Evolutionary conservation across 345 rosid species (phyloP).

Genomic region (Gossypium raimondii): DNA sequence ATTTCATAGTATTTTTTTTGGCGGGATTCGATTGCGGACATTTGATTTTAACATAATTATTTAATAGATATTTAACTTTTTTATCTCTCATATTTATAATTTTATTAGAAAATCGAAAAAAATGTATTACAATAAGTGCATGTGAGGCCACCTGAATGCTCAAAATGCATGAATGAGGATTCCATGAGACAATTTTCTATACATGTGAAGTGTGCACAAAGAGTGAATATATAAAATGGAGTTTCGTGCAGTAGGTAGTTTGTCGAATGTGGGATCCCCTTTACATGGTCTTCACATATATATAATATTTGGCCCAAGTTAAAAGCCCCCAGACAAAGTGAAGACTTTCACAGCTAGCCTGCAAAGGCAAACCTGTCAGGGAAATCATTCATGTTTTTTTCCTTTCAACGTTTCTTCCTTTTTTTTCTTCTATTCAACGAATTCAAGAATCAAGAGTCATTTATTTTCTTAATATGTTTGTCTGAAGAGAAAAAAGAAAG

Average conservation of each 20-base stretch:
- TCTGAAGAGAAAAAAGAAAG: background rate
- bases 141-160: background rate
- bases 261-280: background rate
- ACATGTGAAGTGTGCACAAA: background rate
- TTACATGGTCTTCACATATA: too few relatives aligned
- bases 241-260: background rate
- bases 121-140: background rate
- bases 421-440: background rate
- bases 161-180: background rate
- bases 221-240: background rate
- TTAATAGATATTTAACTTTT: background rate
- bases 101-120: too few relatives aligned
- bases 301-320: background rate
- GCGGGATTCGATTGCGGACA: background rate
- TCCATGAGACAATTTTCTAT: background rate
- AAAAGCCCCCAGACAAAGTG: background rate
- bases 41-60: background rate
- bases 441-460: slow-evolving; percentile 6
- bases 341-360: slow-evolving; percentile 4
- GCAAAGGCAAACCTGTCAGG: slow-evolving; percentile 8
- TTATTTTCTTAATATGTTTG: background rate
- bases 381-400: background rate
- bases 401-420: too few relatives aligned
- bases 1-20: too few relatives aligned
- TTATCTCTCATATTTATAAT: background rate